phyloP scores from a whole-genome alignment of 495 filamentous ascomycete genomes.

The Podospora anserina region DNA sequence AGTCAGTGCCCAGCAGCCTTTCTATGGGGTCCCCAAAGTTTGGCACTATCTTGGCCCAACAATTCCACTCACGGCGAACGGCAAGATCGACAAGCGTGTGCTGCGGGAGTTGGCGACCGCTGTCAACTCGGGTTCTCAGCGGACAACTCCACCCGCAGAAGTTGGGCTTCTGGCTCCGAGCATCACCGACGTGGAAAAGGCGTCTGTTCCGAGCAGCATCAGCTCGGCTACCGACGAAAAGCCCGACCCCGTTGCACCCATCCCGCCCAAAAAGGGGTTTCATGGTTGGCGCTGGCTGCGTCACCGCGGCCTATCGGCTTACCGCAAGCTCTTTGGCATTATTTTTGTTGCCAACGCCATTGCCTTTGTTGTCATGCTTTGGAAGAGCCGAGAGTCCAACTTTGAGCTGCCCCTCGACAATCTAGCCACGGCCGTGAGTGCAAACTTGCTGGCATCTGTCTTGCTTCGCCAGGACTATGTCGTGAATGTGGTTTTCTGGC shows the following conservation, averaged over 20 bases:
- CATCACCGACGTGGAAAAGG: background rate
- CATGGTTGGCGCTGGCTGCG: conserved; percentile 18
- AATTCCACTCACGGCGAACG: conserved; percentile 37
- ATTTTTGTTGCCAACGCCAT: conserved; percentile 23
- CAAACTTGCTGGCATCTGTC: conserved; percentile 44
- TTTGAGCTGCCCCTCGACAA: conserved; percentile 25
- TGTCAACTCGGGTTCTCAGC: too few species aligned
- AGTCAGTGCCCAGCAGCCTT: conserved; percentile 30
- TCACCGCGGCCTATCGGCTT: conserved; percentile 13
- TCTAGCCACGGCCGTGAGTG: conserved; percentile 39
- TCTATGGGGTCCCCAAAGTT: conserved; percentile 35
- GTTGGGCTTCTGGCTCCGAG: too few species aligned
- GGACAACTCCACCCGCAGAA: too few species aligned
- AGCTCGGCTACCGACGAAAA: conserved; percentile 1
- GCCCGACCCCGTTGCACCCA: conserved; percentile 1
- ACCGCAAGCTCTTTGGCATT: conserved; percentile 16
- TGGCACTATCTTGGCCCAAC: conserved; percentile 24
- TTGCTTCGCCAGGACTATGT: conserved; percentile 61
- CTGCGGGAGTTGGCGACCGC: conserved; percentile 8
- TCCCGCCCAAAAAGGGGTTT: background rate
- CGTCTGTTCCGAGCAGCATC: conserved; percentile 10
- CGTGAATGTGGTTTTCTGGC: conserved; percentile 58
- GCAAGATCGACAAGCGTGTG: conserved; percentile 39
- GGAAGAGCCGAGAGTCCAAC: conserved; percentile 26
- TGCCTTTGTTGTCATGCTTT: conserved; percentile 29